These are phyloP conservation scores for Lagerstroemia speciosa DNA, from an alignment of 345 rosid genomes.

Conservation along the genomic window DNA sequence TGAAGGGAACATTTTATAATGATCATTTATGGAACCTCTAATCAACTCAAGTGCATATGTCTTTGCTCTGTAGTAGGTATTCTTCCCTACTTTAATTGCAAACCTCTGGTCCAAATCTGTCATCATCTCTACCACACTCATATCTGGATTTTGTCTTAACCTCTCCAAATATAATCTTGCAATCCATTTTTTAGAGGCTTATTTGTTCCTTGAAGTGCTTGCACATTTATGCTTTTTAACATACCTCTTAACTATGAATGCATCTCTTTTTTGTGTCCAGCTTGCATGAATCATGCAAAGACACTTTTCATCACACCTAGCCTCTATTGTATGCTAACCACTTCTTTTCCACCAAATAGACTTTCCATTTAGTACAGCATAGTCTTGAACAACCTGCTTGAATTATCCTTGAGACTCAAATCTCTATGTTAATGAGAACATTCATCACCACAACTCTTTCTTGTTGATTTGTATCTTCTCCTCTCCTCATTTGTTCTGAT, in stretches of 20 bases:
- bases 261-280: not conserved
- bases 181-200: not conserved
- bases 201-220: not conserved
- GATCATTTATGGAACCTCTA: not conserved
- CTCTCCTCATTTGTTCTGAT: not conserved
- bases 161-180: not conserved
- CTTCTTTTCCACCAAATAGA: not conserved
- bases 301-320: not conserved
- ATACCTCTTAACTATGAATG: not conserved
- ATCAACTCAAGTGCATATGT: not conserved
- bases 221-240: not conserved
- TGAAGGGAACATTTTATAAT: not conserved
- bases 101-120: not conserved
- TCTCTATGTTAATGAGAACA: no score
- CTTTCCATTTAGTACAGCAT: not conserved
- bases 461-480: no score
- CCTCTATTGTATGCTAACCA: not conserved
- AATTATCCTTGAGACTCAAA: not conserved
- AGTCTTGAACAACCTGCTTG: not conserved
- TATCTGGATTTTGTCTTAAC: not conserved
- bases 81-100: not conserved
- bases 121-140: not conserved
- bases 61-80: not conserved
- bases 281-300: not conserved
- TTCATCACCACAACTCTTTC: no score